Conservation (phyloP, 2,329 filamentous ascomycete species). For the Diplocarpon rosae region DNA sequence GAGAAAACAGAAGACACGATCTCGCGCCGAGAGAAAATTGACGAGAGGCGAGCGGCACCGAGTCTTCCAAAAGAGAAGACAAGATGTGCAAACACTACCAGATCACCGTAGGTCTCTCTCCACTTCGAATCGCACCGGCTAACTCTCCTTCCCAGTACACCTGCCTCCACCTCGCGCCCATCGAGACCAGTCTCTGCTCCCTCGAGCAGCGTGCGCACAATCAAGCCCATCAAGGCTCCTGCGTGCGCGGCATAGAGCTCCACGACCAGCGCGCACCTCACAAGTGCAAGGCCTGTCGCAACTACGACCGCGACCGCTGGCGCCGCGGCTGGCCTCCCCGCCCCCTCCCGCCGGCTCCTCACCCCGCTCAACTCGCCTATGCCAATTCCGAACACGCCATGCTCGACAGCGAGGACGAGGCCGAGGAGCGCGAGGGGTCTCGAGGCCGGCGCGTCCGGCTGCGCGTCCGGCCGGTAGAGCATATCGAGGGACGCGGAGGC, state of each 20-base stretch:
- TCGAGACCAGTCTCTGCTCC: neutral
- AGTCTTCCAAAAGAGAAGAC: neutral
- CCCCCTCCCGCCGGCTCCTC: neutral
- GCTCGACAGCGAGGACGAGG: neutral
- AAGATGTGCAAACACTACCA: neutral
- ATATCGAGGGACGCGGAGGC: neutral
- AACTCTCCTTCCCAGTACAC: neutral
- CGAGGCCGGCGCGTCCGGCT: neutral
- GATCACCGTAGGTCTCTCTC: neutral
- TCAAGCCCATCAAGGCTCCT: neutral
- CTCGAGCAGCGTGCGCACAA: neutral
- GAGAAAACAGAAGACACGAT: too few species aligned
- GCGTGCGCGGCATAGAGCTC: neutral
- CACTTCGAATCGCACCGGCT: neutral
- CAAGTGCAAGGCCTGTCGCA: constrained; percentile 1
- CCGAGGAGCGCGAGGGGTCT: neutral
- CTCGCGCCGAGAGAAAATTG: too few species aligned
- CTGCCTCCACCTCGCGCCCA: neutral
- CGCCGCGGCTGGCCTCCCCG: neutral
- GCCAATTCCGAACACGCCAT: neutral
- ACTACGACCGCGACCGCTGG: constrained; percentile 4
- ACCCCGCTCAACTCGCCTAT: neutral
- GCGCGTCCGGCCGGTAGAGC: neutral
- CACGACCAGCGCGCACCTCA: neutral
- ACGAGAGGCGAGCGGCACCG: too few species aligned